Conservation (phyloP, 1,284 basidiomycete species). For the Cryptococcus jaspeensis region DNA sequence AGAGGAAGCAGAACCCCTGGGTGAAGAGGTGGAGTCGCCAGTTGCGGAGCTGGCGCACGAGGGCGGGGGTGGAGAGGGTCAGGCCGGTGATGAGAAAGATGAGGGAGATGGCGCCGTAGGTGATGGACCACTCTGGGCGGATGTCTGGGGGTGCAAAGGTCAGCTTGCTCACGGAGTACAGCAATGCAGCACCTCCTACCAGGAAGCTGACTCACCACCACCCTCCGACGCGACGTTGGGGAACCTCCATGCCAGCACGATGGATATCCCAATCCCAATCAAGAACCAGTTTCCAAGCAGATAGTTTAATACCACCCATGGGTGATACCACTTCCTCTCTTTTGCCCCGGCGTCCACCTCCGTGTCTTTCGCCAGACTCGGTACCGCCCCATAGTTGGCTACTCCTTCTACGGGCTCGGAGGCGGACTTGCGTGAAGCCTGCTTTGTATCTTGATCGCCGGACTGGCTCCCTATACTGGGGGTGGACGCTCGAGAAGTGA, state of each 20-base stretch:
- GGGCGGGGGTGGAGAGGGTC: conserved; percentile 26
- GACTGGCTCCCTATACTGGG: no score
- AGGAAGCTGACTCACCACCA: conserved; percentile 21
- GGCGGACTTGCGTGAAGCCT: no score
- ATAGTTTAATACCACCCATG: conserved; percentile 8
- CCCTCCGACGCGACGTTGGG: conserved; percentile 26
- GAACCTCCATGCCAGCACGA: conserved; percentile 31
- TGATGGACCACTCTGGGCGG: conserved; percentile 26
- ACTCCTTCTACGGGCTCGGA: no score
- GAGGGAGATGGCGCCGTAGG: conserved; percentile 38
- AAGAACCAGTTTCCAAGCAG: conserved; percentile 30
- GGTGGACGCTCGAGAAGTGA: no score
- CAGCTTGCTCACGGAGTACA: not conserved
- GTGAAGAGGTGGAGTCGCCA: conserved; percentile 41
- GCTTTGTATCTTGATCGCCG: no score
- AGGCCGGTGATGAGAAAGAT: conserved; percentile 48
- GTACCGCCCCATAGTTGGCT: no score
- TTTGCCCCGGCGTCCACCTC: not conserved
- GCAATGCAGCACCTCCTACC: not conserved
- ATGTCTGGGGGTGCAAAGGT: conserved; percentile 14
- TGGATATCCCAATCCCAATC: conserved; percentile 30
- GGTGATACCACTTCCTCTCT: conserved; percentile 14
- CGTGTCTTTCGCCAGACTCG: not conserved
- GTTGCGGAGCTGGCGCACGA: conserved; percentile 27
- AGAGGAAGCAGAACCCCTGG: conserved; percentile 35